Evolutionary conservation across 2,329 filamentous ascomycete genomes (phyloP), one percentile per base, ranked within the genome.

Genomic region (Trichoderma hamatum): DNA sequence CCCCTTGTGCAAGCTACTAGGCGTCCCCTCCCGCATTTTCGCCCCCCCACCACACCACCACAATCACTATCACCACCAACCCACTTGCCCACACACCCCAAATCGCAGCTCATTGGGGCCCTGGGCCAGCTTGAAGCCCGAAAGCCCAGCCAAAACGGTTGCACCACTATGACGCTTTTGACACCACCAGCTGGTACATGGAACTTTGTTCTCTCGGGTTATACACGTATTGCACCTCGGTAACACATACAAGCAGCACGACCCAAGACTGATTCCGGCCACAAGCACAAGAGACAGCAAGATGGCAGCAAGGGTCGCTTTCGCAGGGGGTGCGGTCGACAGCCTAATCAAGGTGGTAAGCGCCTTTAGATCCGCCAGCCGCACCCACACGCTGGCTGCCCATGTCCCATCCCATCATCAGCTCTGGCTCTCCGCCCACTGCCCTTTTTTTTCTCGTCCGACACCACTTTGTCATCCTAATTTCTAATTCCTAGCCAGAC

Each of bases 361-460:
- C 58, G 66, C 66, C 54, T 55, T 52, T 69, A 69, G 68, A 62
- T 70, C 69, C 61, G 54, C 63, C 64, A 67, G 64, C 69, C 49
- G 63, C 68, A 62, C 56, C 58, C 62, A 49, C 63, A 34, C 68
- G 55, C 55, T 52, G 52, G 54, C 39, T 13, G 55, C 65, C 54
- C 61, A 59, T 61, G 55, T 51, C 49, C 58, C 63, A 63, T 69
- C 68, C 68, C 68, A 69, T 62, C 62, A 63, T 63, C 63, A 67
- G 63, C 58, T 62, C 51, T 52, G 34, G 43, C 59, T 63, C 63
- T 62, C 69, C 69, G 63, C 69, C 69, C 56, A 36, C 58, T 63
- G 34, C 51, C 56, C 46, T 68, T 56, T 56, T 52, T 55, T 64
- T 64, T 30, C 66, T 62, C 56, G 49, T 61, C 56, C 65, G 65